Percentiles rank a stretch among this genome's conserved stretches.
These are phyloP conservation scores for Phaseolus coccineus DNA, from an alignment of 331 rosid genomes.

Conservation along the genomic window DNA sequence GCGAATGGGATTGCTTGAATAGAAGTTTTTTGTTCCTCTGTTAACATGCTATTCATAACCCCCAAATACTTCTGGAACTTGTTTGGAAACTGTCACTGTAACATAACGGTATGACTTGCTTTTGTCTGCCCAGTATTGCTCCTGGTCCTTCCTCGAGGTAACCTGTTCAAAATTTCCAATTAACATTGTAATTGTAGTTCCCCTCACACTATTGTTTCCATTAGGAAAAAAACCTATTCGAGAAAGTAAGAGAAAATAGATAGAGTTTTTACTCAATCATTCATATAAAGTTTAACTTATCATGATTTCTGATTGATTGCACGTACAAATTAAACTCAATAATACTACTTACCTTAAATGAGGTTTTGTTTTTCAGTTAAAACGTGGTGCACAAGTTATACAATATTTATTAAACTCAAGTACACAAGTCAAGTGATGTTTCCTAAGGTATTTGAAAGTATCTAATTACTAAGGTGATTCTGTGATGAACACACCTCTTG, in stretches of 20 bases:
- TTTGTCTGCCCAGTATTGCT: constrained; percentile 89
- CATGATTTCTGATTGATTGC: too few species aligned
- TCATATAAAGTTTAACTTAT: too few species aligned
- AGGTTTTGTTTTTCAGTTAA: not conserved
- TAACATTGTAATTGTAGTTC: not conserved
- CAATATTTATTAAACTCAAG: not conserved
- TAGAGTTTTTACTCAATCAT: not conserved
- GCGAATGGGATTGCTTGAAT: too few species aligned
- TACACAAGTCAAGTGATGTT: not conserved
- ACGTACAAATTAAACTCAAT: not conserved
- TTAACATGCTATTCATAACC: too few species aligned
- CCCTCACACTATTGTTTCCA: not conserved
- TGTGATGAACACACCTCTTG: constrained; percentile 72
- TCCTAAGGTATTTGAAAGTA: too few species aligned
- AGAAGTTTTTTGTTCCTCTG: too few species aligned
- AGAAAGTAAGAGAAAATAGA: not conserved
- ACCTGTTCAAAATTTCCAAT: constrained; percentile 59
- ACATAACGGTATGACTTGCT: constrained; percentile 66
- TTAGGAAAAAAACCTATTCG: not conserved
- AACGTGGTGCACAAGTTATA: not conserved
- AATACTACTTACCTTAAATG: too few species aligned
- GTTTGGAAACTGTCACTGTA: constrained; percentile 62
- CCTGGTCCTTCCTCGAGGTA: constrained; percentile 92
- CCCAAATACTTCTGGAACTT: constrained; percentile 57
- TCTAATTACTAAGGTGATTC: too few species aligned